phyloP scores from a whole-genome alignment of 345 rosid species.

The Murraya paniculata region DNA sequence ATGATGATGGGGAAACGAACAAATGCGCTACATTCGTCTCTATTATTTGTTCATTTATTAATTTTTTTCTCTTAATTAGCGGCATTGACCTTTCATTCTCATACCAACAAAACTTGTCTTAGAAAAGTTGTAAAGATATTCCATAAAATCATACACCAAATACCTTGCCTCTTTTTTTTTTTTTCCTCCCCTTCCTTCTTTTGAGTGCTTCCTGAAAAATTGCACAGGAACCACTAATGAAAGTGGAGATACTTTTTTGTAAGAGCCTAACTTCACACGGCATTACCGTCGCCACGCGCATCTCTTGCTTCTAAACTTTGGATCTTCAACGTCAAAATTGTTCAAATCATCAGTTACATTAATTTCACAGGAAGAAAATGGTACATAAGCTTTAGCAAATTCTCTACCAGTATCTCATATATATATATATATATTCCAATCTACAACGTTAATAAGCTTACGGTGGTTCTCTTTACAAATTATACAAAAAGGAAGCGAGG shows the following conservation, averaged over 20 bases:
- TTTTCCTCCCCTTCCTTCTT: too few species aligned
- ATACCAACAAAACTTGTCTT: too few species aligned
- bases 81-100: background rate
- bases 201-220: too few species aligned
- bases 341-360: background rate
- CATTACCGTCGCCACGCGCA: too few species aligned
- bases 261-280: too few species aligned
- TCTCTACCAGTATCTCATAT: slow-evolving; percentile 10
- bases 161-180: too few species aligned
- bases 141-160: too few species aligned
- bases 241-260: too few species aligned
- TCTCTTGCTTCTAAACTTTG: background rate
- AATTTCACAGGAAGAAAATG: background rate
- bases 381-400: background rate
- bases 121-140: too few species aligned
- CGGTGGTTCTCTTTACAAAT: slow-evolving; percentile 17
- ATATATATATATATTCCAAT: background rate
- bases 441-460: slow-evolving; percentile 11
- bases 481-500: slow-evolving; percentile 2
- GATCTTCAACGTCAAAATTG: background rate
- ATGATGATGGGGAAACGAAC: background rate
- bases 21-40: background rate
- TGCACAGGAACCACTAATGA: too few species aligned
- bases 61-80: background rate
- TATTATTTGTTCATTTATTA: background rate